Evolutionary conservation across 331 rosid species (phyloP), one percentile per base, ranked within the genome.

Genomic region (Malus hybrid): DNA sequence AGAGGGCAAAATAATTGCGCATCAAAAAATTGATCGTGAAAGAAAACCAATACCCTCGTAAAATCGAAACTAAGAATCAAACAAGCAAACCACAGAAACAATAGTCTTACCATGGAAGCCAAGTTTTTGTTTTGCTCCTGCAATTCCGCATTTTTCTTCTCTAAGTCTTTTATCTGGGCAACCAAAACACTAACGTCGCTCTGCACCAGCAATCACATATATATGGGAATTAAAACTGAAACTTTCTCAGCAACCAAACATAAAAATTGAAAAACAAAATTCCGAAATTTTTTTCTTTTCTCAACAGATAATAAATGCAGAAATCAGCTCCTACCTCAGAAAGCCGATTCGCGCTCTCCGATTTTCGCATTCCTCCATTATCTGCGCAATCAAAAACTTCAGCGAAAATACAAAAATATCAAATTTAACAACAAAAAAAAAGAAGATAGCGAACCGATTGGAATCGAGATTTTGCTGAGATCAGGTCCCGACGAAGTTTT

Each of bases 401-500:
- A 42, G n/a, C n/a, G 28, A 28, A 5, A 71, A 66, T 1, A 63
- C 3, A n/a, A 60, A 70, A 77, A 30, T 4, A 32, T 72, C 48
- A 60, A 48, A 61, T 65, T n/a, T 42, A 36, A 22, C 6, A 18
- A 46, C 24, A 76, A 63, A 39, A 57, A 12, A 39, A 39, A 8
- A 10, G 0, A 3, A 36, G 62, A 75, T 19, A 18, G 82, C 88
- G 48, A 58, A 93, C 97, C 97, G 62, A 82, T 65, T 62, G 84
- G 74, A 66, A 24, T 74, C 3, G 93, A 68, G 66, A 80, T 75
- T 70, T 80, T 57, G 79, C 56, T 84, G 55, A 92, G 90, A 92
- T 94, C 99, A 68, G 92, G 91, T 10, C 97, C 97, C 2, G 99
- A 94, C 57, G 99, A 76, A 66, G 88, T 26, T 86, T 90, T 90